Evolutionary conservation across 805 yeast species (phyloP), one percentile per base, ranked within the genome.

Genomic region (Zygosaccharomyces rouxii): DNA sequence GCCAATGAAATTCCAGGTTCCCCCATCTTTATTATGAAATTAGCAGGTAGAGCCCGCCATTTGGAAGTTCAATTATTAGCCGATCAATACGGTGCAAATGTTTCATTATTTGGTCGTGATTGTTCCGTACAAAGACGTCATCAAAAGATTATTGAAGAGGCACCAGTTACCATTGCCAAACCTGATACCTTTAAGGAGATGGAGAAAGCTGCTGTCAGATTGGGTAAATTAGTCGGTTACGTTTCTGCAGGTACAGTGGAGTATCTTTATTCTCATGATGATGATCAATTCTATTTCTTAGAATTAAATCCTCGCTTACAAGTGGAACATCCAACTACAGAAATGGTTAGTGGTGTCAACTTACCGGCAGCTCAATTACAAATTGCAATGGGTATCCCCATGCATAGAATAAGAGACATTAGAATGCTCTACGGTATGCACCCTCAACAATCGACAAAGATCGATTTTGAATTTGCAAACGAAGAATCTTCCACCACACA

Each of bases 51-150:
- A 58, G 99, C 99, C 23, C 85, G 99, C 72, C 99, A 94, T 71
- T 81, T 94, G 73, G 99, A 94, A 72, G 99, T 94, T 46, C 99
- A 94, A 73, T 78, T 94, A 60, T 78, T 94, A 62, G 98, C 99
- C 25, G 99, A 94, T 75, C 97, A 94, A 72, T 94, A 94, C 66
- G 98, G 99, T 69, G 90, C 94, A 60, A 94, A 95, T 69, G 94
- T 94, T 62, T 94, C 99, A 1, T 72, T 94, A 52, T 94, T 94
- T 66, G 99, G 99, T 58, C 86, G 99, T 77, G 99, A 94, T 72
- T 94, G 99, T 77, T 92, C 98, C 43, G 99, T 94, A 49, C 99
- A 94, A 76, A 88, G 99, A 80, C 87, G 99, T 75, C 99, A 94
- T 70, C 99, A 94, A 72, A 94, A 94, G 71, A 90, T 94, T 65